phyloP scores from a whole-genome alignment of 2,329 filamentous ascomycete genomes.

The Fusarium aywerte region DNA sequence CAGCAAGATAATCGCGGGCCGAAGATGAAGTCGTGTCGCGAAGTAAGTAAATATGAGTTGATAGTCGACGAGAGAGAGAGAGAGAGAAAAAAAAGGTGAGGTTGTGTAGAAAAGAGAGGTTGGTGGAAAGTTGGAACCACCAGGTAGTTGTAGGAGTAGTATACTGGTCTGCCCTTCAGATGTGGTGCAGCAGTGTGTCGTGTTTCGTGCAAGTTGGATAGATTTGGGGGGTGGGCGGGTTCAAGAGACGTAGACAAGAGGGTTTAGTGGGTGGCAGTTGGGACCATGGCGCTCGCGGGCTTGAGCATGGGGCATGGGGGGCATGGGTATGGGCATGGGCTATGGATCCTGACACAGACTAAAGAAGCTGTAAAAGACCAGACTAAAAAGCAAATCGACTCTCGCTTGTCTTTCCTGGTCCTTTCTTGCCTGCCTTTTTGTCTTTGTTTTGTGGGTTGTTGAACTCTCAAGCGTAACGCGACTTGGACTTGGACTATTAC shows the following conservation, averaged over 20 bases:
- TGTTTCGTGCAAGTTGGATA: constrained; percentile 31
- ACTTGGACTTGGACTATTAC: background rate
- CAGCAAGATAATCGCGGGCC: constrained; percentile 28
- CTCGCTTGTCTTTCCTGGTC: constrained; percentile 13
- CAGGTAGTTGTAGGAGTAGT: constrained; percentile 31
- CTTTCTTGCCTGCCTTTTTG: background rate
- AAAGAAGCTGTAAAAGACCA: constrained; percentile 27
- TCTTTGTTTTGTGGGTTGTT: constrained; percentile 28
- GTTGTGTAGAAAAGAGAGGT: constrained; percentile 17
- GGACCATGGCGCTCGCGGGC: constrained; percentile 42
- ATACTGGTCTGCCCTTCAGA: constrained; percentile 17
- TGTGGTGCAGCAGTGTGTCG: constrained; percentile 27
- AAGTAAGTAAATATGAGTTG: constrained; percentile 16
- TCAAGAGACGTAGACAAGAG: constrained; percentile 38
- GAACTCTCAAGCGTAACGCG: constrained; percentile 13
- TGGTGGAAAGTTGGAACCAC: constrained; percentile 28
- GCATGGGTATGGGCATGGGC: constrained; percentile 7
- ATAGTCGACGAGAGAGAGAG: background rate
- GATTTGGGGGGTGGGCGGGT: constrained; percentile 30
- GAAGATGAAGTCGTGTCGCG: constrained; percentile 4
- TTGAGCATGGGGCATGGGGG: constrained; percentile 10
- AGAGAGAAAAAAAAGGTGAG: background rate
- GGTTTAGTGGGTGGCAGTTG: constrained; percentile 41
- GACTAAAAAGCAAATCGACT: constrained; percentile 33
- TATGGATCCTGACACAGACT: constrained; percentile 38